Evolutionary conservation across 192 early-diverging fungal genomes (phyloP), one percentile per base, ranked within the genome.

Genomic region (Umbelopsis ramanniana): DNA sequence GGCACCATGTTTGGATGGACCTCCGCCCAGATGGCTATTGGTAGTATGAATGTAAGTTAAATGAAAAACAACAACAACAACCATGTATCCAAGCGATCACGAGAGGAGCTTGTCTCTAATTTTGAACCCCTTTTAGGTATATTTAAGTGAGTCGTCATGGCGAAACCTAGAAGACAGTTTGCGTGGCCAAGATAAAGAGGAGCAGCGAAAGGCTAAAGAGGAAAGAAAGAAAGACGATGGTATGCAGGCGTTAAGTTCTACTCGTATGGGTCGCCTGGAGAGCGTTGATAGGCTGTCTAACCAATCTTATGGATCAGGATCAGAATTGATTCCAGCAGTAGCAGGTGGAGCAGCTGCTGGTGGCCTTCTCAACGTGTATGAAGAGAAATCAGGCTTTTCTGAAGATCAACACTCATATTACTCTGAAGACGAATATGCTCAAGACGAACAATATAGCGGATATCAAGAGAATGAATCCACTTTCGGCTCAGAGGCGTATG

Each of bases 111-210:
- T 29, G 29, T 29, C 29, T 2, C 29, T 29, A 29, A 29, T 29
- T 29, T 43, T 5, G 8, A 43, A 43, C 40, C 40, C 6, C 43
- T 55, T n/a, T 21, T 84, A 91, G 69, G 82, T 92, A 6, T 96
- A 89, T 71, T 73, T 98, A 45, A 87, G 86, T 72, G 95, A 95
- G 73, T 69, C 38, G 3, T 86, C 86, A 23, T 98, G 95, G 97
- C 87, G 92, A 70, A 84, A 85, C 46, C 86, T 98, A 19, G 97
- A 98, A 78, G 89, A 91, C 68, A 82, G 81, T 19, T 88, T 98
- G 57, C 85, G 91, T n/a, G 87, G 83, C 48, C 73, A 82, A 22
- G 93, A 96, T 73, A 87, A 84, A 26, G 85, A 86, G 40, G 86
- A 90, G 46, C 83, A 88, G 76, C 82, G 75, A 55, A 6, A 69